Percentiles rank a stretch among this genome's conserved stretches.
phyloP scores from a whole-genome alignment of 2,329 filamentous ascomycete species.

The Xylaria digitata region DNA sequence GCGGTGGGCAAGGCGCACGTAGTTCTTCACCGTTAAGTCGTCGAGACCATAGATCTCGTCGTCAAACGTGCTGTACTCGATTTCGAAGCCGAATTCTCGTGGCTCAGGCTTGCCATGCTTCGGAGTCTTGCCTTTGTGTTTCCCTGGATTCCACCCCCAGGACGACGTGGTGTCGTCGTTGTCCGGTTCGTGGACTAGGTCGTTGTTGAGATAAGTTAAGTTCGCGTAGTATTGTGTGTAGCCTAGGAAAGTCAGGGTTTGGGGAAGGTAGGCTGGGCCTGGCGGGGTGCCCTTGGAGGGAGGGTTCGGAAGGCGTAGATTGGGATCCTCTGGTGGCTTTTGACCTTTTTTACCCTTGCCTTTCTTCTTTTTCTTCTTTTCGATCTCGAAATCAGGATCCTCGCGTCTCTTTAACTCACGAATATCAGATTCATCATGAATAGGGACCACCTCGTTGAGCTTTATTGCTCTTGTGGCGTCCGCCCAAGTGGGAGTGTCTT shows the following conservation, averaged over 20 bases:
- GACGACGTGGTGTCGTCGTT: slow-evolving; percentile 49
- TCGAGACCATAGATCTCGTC: slow-evolving; percentile 79
- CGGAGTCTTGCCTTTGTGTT: slow-evolving; percentile 69
- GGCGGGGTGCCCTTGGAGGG: slow-evolving; percentile 79
- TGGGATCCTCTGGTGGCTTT: slow-evolving; percentile 65
- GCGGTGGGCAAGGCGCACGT: slow-evolving; percentile 80
- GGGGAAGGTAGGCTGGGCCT: slow-evolving; percentile 89
- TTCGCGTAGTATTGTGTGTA: slow-evolving; percentile 96
- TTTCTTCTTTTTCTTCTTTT: slow-evolving; percentile 59
- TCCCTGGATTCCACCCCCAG: slow-evolving; percentile 71
- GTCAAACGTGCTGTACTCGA: slow-evolving; percentile 87
- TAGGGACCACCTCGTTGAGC: slow-evolving; percentile 2
- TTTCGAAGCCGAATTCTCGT: slow-evolving; percentile 75
- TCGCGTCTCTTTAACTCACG: slow-evolving; percentile 42
- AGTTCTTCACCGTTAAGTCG: slow-evolving; percentile 87
- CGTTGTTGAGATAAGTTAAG: slow-evolving; percentile 87
- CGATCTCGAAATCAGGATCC: slow-evolving; percentile 45
- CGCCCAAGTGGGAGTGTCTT: slow-evolving; percentile 63
- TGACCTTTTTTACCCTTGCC: slow-evolving; percentile 53
- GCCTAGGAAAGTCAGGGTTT: slow-evolving; percentile 80
- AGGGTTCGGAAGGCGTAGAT: slow-evolving; percentile 73
- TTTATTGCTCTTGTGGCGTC: slow-evolving; percentile 37
- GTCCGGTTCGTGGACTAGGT: slow-evolving; percentile 57
- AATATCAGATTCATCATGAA: slow-evolving; percentile 22
- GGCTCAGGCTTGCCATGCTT: slow-evolving; percentile 66